Conservation (phyloP, 1,284 basidiomycete genomes). For the Austroboletus sp. region DNA sequence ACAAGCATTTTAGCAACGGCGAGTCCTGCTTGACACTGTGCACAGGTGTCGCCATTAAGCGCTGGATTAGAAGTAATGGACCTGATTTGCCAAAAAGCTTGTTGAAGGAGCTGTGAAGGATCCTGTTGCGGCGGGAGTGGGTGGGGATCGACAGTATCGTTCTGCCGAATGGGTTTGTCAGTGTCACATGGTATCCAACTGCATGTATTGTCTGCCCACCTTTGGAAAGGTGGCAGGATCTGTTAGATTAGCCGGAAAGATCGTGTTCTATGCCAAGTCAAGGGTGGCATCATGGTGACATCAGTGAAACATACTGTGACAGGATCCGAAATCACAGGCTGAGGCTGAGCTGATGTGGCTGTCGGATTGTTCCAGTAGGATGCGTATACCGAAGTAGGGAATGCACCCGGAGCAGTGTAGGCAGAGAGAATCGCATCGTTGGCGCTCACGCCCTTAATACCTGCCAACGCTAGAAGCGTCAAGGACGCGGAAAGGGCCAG, state of each 20-base stretch:
- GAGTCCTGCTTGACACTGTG: constrained; percentile 55
- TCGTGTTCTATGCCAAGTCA: constrained; percentile 37
- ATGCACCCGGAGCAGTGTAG: constrained; percentile 53
- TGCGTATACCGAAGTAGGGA: constrained; percentile 54
- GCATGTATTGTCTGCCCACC: constrained; percentile 20
- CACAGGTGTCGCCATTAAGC: constrained; percentile 48
- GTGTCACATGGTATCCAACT: too few relatives aligned
- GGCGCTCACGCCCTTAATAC: constrained; percentile 2
- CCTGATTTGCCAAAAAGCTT: constrained; percentile 48
- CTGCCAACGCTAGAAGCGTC: constrained; percentile 10
- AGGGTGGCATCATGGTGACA: constrained; percentile 1
- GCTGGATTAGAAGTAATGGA: constrained; percentile 45
- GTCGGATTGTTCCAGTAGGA: constrained; percentile 66
- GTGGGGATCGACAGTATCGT: constrained; percentile 57
- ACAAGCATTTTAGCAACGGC: constrained; percentile 59
- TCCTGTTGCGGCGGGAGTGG: constrained; percentile 51
- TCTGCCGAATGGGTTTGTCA: constrained; percentile 21
- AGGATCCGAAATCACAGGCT: constrained; percentile 63
- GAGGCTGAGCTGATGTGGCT: constrained; percentile 56
- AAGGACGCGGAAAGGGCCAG: constrained; percentile 16
- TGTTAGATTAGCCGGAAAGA: constrained; percentile 52
- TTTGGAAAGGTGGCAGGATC: constrained; percentile 52
- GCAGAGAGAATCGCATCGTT: constrained; percentile 28
- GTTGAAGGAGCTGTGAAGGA: constrained; percentile 38
- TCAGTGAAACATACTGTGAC: constrained; percentile 41